A percentile compares a stretch with the other conserved stretches of the same genome.
These are phyloP conservation scores for Turritis glabra DNA, from an alignment of 345 rosid genomes.

Conservation along the genomic window DNA sequence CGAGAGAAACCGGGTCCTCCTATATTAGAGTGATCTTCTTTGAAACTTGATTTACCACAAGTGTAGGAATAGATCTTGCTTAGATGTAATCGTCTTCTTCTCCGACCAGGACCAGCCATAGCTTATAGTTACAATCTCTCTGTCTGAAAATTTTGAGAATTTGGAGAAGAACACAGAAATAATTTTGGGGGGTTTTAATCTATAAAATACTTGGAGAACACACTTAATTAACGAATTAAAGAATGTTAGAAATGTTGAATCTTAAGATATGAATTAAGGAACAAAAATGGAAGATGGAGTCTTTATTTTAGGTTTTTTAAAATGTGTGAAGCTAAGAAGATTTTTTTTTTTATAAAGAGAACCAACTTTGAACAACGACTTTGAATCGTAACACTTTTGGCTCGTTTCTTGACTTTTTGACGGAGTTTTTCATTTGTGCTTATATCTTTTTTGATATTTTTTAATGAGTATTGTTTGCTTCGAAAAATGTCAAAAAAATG, in stretches of 20 bases:
- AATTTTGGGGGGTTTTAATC: background rate
- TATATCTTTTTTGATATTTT: background rate
- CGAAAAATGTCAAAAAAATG: conserved; percentile 21
- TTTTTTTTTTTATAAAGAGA: conserved; percentile 1
- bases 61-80: conserved; percentile 81
- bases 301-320: background rate
- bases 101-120: conserved; percentile 57
- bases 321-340: conserved; percentile 26
- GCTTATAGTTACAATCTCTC: conserved; percentile 2
- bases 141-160: conserved; percentile 16
- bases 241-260: conserved; percentile 31
- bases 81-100: conserved; percentile 52
- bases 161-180: background rate
- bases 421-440: too few species aligned
- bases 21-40: conserved; percentile 75
- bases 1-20: conserved; percentile 91
- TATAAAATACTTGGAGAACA: conserved; percentile 30
- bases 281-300: conserved; percentile 23
- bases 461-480: conserved; percentile 13
- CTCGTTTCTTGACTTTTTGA: conserved; percentile 30
- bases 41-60: conserved; percentile 63
- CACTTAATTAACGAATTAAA: conserved; percentile 31
- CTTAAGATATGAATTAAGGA: background rate
- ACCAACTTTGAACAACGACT: conserved; percentile 43
- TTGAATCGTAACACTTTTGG: conserved; percentile 30